Evolutionary conservation across 1,284 basidiomycete genomes (phyloP).

Genomic region (Marasmius sp.): DNA sequence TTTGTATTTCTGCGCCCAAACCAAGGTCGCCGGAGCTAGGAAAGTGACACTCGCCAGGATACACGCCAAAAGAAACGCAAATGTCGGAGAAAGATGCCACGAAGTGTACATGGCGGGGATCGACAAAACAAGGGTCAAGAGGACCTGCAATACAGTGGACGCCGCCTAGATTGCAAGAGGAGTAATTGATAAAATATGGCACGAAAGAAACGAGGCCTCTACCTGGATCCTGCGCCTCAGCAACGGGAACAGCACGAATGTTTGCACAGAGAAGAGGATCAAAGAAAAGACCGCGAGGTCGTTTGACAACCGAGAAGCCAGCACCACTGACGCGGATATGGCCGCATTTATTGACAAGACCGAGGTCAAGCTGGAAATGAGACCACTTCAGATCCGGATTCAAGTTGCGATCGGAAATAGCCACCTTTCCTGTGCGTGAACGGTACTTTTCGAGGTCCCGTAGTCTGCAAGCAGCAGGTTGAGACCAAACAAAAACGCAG

Average conservation of each 20-base stretch:
- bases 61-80: conserved; percentile 49
- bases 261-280: conserved; percentile 81
- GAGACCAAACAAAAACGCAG: conserved; percentile 44
- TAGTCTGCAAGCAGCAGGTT: conserved; percentile 52
- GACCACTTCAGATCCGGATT: conserved; percentile 41
- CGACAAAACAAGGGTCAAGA: conserved; percentile 51
- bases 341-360: conserved; percentile 95
- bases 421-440: conserved; percentile 41
- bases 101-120: conserved; percentile 51
- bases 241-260: conserved; percentile 85
- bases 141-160: conserved; percentile 42
- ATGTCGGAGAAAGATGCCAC: conserved; percentile 49
- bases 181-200: conserved; percentile 8
- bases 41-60: conserved; percentile 63
- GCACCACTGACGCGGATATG: conserved; percentile 90
- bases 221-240: conserved; percentile 81
- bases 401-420: background rate
- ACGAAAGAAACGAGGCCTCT: conserved; percentile 22
- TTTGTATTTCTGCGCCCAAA: conserved; percentile 84
- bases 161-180: conserved; percentile 36
- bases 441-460: conserved; percentile 52
- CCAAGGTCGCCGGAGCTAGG: conserved; percentile 66
- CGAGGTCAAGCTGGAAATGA: conserved; percentile 69
- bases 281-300: conserved; percentile 90
- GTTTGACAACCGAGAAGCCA: conserved; percentile 86